A percentile compares a stretch with the other conserved stretches of the same genome.
Evolutionary conservation across 257 asterid species (phyloP).

Genomic region (Hygrophila difformis): DNA sequence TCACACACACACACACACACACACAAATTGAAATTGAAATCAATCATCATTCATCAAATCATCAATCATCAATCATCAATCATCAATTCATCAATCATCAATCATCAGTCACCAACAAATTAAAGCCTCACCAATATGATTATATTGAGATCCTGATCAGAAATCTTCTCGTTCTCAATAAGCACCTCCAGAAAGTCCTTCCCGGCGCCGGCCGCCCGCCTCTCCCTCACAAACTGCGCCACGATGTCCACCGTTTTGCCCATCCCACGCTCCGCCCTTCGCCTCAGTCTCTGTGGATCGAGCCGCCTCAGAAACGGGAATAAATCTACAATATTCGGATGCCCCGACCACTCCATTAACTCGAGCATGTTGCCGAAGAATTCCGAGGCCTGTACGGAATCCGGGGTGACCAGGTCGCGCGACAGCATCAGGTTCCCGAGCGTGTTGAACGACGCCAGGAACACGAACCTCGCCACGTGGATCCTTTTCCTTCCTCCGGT

Average conservation of each 20-base stretch:
- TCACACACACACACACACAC: too few species aligned
- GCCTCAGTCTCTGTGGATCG: slow-evolving; percentile 48
- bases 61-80: too few species aligned
- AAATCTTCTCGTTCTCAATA: slow-evolving; percentile 22
- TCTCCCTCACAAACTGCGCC: slow-evolving; percentile 26
- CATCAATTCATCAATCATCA: too few species aligned
- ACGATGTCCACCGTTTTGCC: slow-evolving; percentile 30
- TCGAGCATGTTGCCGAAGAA: slow-evolving; percentile 42
- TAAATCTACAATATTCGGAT: slow-evolving; percentile 39
- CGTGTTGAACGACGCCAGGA: slow-evolving; percentile 50
- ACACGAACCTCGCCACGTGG: slow-evolving; percentile 43
- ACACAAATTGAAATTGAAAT: too few species aligned
- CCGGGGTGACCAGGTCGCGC: slow-evolving; percentile 34
- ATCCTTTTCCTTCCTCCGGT: slow-evolving; percentile 3
- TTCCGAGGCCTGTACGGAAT: slow-evolving; percentile 32
- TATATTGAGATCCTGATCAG: slow-evolving; percentile 39
- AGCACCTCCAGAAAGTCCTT: slow-evolving; percentile 48
- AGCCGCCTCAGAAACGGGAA: slow-evolving; percentile 38
- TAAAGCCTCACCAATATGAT: slow-evolving; percentile 47
- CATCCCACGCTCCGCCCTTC: slow-evolving; percentile 30
- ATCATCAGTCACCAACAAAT: too few species aligned
- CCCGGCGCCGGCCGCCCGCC: slow-evolving; percentile 9
- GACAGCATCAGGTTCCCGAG: slow-evolving; percentile 50
- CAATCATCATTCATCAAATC: too few species aligned
- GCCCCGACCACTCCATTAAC: slow-evolving; percentile 45